Evolutionary conservation across 352 stramenopile genomes (phyloP), one percentile per base, ranked within the genome.

Genomic region (Aphanomyces cochlioides): DNA sequence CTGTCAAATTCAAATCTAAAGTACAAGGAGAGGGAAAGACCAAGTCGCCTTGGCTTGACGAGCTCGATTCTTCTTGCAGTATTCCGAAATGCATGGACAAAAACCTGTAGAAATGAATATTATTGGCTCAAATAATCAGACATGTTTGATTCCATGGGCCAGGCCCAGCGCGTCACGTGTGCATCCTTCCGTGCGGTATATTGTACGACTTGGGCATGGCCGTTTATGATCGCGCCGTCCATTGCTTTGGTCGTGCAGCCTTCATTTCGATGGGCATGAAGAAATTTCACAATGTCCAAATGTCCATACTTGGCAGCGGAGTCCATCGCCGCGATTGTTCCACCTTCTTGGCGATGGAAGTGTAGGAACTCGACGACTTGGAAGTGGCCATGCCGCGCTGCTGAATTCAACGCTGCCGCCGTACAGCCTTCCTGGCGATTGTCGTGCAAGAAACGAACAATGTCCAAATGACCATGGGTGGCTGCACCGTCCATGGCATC

Each of bases 281-380:
- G 50, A 36, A 59, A 59, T 6, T 59, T 34, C n/a, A 59, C 50
- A n/a, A 59, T 59, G 6, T 59, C 50, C 5, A 59, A 36, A 36
- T 59, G 50, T 34, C 50, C 50, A 15, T 37, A 15, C 17, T 36
- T 12, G 5, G 50, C 50, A 36, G 50, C 50, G 4, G n/a, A 19
- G 19, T 59, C 50, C 5, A 59, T 17, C 50, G 50, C 50, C 17
- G 19, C 12, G 3, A 8, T 36, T 34, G 50, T 59, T 12, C 50
- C n/a, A 8, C 50, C 50, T 59, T 59, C 50, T 6, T 36, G 50
- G n/a, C 17, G 50, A 36, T 59, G 50, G 7, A 34, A 5, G 38
- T 59, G 50, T 12, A 59, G 19, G 19, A 59, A 59, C 38, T 34
- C n/a, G 38, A 59, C 50, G 10, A 59, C 50, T n/a, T 59, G n/a